phyloP scores from a whole-genome alignment of 306 rosid genomes.

The Vigna unguiculata region DNA sequence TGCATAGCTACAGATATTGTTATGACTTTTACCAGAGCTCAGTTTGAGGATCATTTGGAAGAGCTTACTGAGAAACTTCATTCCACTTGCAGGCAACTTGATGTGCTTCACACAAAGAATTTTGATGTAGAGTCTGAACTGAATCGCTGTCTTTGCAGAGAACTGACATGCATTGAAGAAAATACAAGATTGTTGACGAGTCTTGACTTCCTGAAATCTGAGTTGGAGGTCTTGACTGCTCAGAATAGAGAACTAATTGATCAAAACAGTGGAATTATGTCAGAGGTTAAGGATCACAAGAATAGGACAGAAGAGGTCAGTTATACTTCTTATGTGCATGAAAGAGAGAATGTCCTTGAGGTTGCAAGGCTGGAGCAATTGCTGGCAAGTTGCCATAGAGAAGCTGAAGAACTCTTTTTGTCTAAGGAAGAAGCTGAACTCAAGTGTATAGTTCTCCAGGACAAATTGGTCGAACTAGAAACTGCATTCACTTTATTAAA shows the following conservation, averaged over 20 bases:
- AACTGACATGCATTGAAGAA: constrained; percentile 69
- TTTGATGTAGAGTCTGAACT: constrained; percentile 61
- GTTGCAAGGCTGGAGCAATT: constrained; percentile 68
- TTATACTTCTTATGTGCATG: constrained; percentile 41
- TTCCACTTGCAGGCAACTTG: constrained; percentile 58
- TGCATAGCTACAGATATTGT: constrained; percentile 67
- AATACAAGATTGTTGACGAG: constrained; percentile 61
- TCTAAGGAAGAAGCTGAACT: constrained; percentile 81
- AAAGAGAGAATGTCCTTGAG: constrained; percentile 56
- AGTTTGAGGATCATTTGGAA: constrained; percentile 60
- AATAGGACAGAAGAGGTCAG: constrained; percentile 52
- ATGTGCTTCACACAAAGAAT: constrained; percentile 58
- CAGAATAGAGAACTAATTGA: constrained; percentile 64
- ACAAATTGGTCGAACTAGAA: constrained; percentile 71
- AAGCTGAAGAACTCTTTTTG: constrained; percentile 67
- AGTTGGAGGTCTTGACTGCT: constrained; percentile 60
- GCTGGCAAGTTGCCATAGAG: constrained; percentile 63
- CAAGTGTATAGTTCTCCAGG: constrained; percentile 68
- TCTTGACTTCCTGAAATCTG: constrained; percentile 63
- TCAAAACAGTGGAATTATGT: constrained; percentile 52
- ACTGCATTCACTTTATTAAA: constrained; percentile 59
- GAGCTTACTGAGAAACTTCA: constrained; percentile 61
- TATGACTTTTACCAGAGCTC: constrained; percentile 64
- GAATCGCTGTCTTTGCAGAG: constrained; percentile 57
- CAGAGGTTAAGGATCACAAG: constrained; percentile 60